Evolutionary conservation across 768 basidiomycete species (phyloP), one percentile per base, ranked within the genome.

Genomic region (Candolleomyces aberdarensis): DNA sequence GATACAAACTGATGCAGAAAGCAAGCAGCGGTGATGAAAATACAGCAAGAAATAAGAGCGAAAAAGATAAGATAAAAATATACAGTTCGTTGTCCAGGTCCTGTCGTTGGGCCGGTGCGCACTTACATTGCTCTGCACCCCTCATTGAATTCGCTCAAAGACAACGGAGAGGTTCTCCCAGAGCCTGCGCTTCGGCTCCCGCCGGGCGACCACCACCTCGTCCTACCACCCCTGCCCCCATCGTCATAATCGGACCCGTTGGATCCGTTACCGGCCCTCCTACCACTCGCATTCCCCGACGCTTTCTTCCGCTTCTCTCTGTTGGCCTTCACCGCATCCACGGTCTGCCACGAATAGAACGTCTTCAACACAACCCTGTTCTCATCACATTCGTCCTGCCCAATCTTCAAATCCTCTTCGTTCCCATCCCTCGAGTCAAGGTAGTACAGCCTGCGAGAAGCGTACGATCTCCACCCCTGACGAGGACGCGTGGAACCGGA

Each of bases 301-400:
- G 78, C 66, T 72, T 85, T 90, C 60, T 84, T 80, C 63, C 84
- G 78, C 76, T 85, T 88, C 78, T 87, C 88, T 68, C 89, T 79
- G 57, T 80, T 82, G 39, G 80, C 76, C 61, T 80, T 80, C 52
- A 93, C 91, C 0, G 86, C 84, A 69, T 94, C 92, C 41, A 94
- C 91, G 10, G 83, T 88, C 78, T 93, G 89, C 89, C 90, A 92
- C 53, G 88, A 85, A 72, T 90, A 88, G 71, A 93, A 95, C 26
- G 88, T 86, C 82, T 93, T 93, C 64, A 94, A 69, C 55, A 91
- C 87, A 26, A 94, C 86, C 26, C 87, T 77, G 67, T 67, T 73
- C 66, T 82, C 80, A 63, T 94, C 92, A 68, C 91, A 92, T 71
- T 95, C 93, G 71, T 92, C 89, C 74, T 91, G 87, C 49, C 87